A percentile compares a stretch with the other conserved stretches of the same genome.
phyloP scores from a whole-genome alignment of 164 flowering plant species.

The Cinnamomum micranthum region DNA sequence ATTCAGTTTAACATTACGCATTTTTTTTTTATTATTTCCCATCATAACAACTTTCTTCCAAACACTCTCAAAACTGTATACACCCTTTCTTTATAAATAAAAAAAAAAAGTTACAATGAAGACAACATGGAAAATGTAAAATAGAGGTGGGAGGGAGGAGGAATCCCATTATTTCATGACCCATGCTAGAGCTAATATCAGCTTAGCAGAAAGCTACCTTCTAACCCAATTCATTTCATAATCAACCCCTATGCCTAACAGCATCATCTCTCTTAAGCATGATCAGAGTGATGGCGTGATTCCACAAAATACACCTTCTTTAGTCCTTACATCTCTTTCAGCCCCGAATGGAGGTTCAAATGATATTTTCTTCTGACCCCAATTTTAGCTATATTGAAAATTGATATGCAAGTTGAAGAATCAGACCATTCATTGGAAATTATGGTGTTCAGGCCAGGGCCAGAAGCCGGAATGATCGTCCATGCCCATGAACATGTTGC shows the following conservation, averaged over 20 bases:
- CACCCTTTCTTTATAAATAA: neutral
- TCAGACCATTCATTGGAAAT: constrained; percentile 50
- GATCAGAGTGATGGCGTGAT: constrained; percentile 9
- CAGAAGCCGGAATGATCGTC: constrained; percentile 89
- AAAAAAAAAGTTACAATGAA: neutral
- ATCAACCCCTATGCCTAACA: constrained; percentile 4
- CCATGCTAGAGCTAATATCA: constrained; percentile 15
- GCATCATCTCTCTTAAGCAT: constrained; percentile 8
- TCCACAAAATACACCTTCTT: constrained; percentile 10
- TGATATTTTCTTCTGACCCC: neutral
- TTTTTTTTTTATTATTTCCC: neutral
- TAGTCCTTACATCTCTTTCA: constrained; percentile 13
- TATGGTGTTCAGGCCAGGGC: constrained; percentile 88
- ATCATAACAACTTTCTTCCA: constrained; percentile 6
- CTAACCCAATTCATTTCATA: neutral
- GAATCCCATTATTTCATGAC: constrained; percentile 12
- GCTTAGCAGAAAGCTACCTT: neutral
- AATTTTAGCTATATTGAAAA: neutral
- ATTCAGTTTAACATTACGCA: neutral
- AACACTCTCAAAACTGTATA: neutral
- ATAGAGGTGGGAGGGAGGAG: neutral
- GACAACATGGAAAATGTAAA: neutral
- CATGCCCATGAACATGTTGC: constrained; percentile 75
- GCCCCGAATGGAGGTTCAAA: constrained; percentile 5
- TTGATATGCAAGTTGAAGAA: neutral